Evolutionary conservation across 495 filamentous ascomycete species (phyloP).

Genomic region (Neurospora sp.): DNA sequence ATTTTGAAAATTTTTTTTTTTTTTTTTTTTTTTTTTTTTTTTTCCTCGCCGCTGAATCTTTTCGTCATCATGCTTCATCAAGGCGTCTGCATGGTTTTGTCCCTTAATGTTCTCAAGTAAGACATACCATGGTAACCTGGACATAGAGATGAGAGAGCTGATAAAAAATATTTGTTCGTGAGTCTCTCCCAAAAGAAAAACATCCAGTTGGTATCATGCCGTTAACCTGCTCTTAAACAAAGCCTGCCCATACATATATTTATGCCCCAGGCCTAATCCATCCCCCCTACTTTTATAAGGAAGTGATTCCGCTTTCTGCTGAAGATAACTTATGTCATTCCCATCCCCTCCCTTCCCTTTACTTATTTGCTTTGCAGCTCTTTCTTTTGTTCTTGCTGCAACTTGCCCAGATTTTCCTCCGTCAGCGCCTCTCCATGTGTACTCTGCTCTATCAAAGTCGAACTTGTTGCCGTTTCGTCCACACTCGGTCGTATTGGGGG

Average conservation of each 20-base stretch:
- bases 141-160: no score
- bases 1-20: no score
- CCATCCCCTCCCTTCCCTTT: not conserved
- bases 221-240: not conserved
- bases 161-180: not conserved
- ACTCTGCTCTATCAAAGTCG: not conserved
- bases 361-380: not conserved
- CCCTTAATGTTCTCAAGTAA: no score
- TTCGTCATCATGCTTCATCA: no score
- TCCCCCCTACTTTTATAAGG: not conserved
- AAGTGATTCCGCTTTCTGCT: not conserved
- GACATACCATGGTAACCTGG: no score
- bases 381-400: slow-evolving; percentile 14
- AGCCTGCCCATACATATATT: not conserved
- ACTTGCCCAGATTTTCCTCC: slow-evolving; percentile 25
- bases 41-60: no score
- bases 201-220: not conserved
- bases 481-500: not conserved
- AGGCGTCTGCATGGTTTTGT: no score
- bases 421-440: slow-evolving; percentile 21
- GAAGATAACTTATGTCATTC: not conserved
- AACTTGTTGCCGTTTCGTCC: not conserved
- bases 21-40: no score
- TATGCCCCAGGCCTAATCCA: not conserved
- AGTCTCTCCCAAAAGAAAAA: not conserved